A percentile compares a stretch with the other conserved stretches of the same genome.
phyloP scores from a whole-genome alignment of 2,329 filamentous ascomycete species.

The Colletotrichum kahawae region DNA sequence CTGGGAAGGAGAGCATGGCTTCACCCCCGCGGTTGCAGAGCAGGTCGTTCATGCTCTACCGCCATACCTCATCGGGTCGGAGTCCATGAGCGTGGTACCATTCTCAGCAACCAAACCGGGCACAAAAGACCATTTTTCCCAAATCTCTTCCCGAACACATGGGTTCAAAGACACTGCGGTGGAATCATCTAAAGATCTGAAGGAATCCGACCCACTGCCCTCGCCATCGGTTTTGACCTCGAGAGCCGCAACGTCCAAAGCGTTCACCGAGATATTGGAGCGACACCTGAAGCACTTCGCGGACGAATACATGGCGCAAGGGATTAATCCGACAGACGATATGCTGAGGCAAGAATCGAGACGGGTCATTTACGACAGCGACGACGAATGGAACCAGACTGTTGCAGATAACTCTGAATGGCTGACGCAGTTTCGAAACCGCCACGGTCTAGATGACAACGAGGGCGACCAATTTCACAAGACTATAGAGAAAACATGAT shows the following conservation, averaged over 20 bases:
- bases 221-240: background rate
- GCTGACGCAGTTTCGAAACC: conserved; percentile 27
- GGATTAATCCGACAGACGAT: conserved; percentile 23
- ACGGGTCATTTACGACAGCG: conserved; percentile 27
- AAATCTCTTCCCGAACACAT: conserved; percentile 11
- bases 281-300: background rate
- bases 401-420: conserved; percentile 33
- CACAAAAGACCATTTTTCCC: conserved; percentile 26
- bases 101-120: conserved; percentile 30
- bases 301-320: background rate
- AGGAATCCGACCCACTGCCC: background rate
- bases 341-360: conserved; percentile 32
- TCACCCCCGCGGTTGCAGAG: conserved; percentile 26
- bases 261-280: conserved; percentile 1
- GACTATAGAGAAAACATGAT: background rate
- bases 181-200: background rate
- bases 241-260: background rate
- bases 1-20: conserved; percentile 32
- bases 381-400: conserved; percentile 30
- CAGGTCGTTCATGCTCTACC: conserved; percentile 28
- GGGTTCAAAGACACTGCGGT: background rate
- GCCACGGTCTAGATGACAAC: background rate
- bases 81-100: conserved; percentile 26
- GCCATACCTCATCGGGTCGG: conserved; percentile 29
- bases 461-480: background rate